These are phyloP conservation scores for Aspergillus mulundensis DNA, from an alignment of 495 filamentous ascomycete genomes.

Conservation along the genomic window DNA sequence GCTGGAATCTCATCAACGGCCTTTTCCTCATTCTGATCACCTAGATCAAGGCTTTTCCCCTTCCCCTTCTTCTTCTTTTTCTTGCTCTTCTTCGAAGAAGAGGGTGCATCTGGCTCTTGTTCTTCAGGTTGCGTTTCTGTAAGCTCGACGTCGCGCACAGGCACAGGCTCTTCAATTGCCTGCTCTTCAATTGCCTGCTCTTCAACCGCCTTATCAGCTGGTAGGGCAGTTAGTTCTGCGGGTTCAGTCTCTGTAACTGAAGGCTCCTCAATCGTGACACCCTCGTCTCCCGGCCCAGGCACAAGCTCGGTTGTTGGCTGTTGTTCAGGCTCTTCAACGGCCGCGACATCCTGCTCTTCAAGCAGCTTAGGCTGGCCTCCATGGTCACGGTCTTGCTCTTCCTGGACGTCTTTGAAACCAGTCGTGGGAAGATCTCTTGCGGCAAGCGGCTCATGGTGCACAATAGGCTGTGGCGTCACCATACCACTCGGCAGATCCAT, in stretches of 20 bases:
- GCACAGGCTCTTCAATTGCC: not conserved
- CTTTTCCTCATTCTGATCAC: slow-evolving; percentile 10
- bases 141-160: not conserved
- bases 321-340: not conserved
- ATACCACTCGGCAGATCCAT: not conserved
- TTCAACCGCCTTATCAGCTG: not conserved
- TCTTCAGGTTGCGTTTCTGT: not conserved
- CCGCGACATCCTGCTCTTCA: not conserved
- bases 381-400: not conserved
- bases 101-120: not conserved
- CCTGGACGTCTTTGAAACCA: not conserved
- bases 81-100: slow-evolving; percentile 35
- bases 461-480: not conserved
- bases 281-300: not conserved
- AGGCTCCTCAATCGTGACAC: not conserved
- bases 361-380: not conserved
- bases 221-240: not conserved
- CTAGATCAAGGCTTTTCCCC: slow-evolving; percentile 22
- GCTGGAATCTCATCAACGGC: not conserved
- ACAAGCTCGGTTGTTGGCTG: not conserved
- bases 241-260: not conserved
- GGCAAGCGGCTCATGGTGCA: not conserved
- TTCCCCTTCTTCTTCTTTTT: slow-evolving; percentile 38
- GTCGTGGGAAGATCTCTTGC: not conserved
- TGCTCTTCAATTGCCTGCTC: not conserved